phyloP scores from a whole-genome alignment of 2,329 filamentous ascomycete species.

The Pseudogymnoascus pannorum region DNA sequence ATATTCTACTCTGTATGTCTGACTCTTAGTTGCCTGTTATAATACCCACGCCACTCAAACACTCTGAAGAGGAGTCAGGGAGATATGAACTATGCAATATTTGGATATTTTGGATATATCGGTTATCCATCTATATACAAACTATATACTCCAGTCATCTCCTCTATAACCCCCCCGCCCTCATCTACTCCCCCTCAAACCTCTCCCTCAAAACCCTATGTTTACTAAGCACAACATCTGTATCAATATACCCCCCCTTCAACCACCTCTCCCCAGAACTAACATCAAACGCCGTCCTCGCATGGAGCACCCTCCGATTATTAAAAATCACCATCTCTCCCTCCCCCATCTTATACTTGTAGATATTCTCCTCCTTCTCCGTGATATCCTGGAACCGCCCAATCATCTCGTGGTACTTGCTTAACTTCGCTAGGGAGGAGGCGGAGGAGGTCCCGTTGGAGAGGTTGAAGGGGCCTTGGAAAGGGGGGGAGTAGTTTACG shows the following conservation, averaged over 20 bases:
- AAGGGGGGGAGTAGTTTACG: slow-evolving; percentile 71
- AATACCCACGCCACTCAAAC: neutral
- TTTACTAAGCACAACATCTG: slow-evolving; percentile 50
- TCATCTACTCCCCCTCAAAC: neutral
- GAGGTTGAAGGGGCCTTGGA: slow-evolving; percentile 53
- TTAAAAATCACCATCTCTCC: slow-evolving; percentile 94
- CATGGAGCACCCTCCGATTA: slow-evolving; percentile 80
- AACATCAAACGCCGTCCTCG: slow-evolving; percentile 66
- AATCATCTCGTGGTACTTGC: slow-evolving; percentile 36
- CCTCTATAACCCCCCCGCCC: neutral
- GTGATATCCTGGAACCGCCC: slow-evolving; percentile 49
- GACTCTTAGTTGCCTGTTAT: neutral
- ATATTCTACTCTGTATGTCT: neutral
- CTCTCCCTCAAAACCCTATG: slow-evolving; percentile 32
- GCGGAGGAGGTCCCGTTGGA: slow-evolving; percentile 14
- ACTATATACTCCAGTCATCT: neutral
- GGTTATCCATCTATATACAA: neutral
- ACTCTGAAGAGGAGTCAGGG: neutral
- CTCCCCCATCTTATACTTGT: slow-evolving; percentile 64
- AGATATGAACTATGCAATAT: neutral
- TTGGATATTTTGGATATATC: neutral
- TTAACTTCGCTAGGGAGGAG: slow-evolving; percentile 1
- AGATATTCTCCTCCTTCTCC: slow-evolving; percentile 48
- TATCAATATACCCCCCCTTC: slow-evolving; percentile 74
- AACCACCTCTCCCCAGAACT: slow-evolving; percentile 67